Evolutionary conservation across 805 yeast genomes (phyloP), one percentile per base, ranked within the genome.

Genomic region (Vanderwaltozyma verrucispora): DNA sequence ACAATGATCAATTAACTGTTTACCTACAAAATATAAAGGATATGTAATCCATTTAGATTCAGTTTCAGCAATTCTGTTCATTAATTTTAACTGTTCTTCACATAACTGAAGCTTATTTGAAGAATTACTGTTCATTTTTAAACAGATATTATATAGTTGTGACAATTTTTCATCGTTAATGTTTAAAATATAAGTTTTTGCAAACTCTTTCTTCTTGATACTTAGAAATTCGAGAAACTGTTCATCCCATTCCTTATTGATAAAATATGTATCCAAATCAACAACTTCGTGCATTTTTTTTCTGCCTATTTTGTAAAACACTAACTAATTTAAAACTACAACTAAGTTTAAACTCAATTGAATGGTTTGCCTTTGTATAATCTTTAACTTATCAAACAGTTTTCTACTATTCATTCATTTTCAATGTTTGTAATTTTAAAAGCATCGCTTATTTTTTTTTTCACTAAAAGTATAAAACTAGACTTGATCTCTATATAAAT

Each of bases 61-160:
- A 7, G 57, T 49, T 36, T 73, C 80, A 2, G 77, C 75, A 28
- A 68, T 71, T 32, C 81, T 53, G 37, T 73, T 73, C 43, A 76
- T 49, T 12, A 63, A 50, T 39, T 61, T 61, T 40, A 74, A 59
- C 52, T 75, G 54, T 13, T 63, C 67, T 36, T 67, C 62, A 32
- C 64, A 39, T 19, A 38, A 35, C 4, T 47, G 44, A 37, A 61
- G 54, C 40, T 42, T 27, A 14, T 37, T 31, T 14, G 37, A 26
- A 6, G 28, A 19, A n/a, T 7, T 13, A 4, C 14, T 2, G 17
- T 32, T 31, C n/a, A 39, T 4, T 30, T 44, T 43, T 36, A 44
- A 30, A 11, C 46, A 36, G 11, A 43, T 35, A 16, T 44, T 38
- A 36, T 47, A 53, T 16, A 53, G 25, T 31, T 47, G 42, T 15